Conservation (phyloP, 2,329 filamentous ascomycete genomes). For the Talaromyces sp. region DNA sequence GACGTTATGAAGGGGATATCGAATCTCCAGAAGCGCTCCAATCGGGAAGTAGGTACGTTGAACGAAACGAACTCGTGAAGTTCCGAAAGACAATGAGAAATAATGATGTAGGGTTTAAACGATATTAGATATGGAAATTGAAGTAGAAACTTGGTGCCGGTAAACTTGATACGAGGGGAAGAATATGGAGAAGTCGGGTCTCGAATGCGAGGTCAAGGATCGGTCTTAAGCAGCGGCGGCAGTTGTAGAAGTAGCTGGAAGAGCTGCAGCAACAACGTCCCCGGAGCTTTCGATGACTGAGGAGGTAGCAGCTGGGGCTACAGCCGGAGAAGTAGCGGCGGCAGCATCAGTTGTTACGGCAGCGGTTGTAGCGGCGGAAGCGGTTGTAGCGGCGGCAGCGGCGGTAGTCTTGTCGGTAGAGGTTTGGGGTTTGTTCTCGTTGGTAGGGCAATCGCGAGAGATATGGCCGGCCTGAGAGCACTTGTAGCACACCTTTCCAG, state of each 20-base stretch:
- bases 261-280: slow-evolving; percentile 31
- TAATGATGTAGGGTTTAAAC: neutral
- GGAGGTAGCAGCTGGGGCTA: slow-evolving; percentile 31
- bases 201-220: slow-evolving; percentile 7
- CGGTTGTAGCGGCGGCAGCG: slow-evolving; percentile 37
- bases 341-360: slow-evolving; percentile 36
- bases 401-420: slow-evolving; percentile 33
- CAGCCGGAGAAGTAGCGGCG: slow-evolving; percentile 43
- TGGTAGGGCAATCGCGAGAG: slow-evolving; percentile 89
- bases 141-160: slow-evolving; percentile 19
- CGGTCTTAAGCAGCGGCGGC: slow-evolving; percentile 29
- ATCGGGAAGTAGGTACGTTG: neutral
- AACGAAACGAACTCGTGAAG: slow-evolving; percentile 18
- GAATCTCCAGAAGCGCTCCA: neutral
- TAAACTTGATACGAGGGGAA: slow-evolving; percentile 32
- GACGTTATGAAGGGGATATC: slow-evolving; percentile 33
- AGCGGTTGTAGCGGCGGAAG: slow-evolving; percentile 35
- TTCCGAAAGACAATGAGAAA: neutral
- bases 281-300: slow-evolving; percentile 38
- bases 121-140: slow-evolving; percentile 1
- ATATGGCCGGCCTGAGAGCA: slow-evolving; percentile 96
- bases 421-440: slow-evolving; percentile 45
- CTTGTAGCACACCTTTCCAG: slow-evolving; percentile 97
- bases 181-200: slow-evolving; percentile 22
- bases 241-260: slow-evolving; percentile 32